Evolutionary conservation across 495 filamentous ascomycete genomes (phyloP).

Genomic region (Xylaria bambusicola): DNA sequence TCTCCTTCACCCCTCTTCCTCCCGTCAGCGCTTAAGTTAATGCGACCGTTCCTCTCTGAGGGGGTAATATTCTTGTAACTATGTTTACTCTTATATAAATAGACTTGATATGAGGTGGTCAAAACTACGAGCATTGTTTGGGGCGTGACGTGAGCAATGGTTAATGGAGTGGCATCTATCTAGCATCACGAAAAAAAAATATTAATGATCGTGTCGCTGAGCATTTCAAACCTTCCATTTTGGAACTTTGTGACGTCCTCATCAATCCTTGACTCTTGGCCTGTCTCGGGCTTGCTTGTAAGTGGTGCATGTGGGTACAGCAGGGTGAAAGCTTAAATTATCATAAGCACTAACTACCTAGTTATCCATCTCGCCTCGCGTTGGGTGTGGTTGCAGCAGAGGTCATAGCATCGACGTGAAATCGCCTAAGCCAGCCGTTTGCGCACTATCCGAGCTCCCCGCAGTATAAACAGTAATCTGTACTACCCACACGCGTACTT

Average conservation of each 20-base stretch:
- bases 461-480: conserved; percentile 18
- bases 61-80: conserved; percentile 17
- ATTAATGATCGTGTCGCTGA: conserved; percentile 1
- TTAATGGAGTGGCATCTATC: conserved; percentile 7
- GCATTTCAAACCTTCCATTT: not conserved
- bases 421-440: no score
- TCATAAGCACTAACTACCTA: no score
- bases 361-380: no score
- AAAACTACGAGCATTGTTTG: conserved; percentile 6
- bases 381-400: no score
- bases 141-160: not conserved
- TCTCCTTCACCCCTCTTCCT: conserved; percentile 15
- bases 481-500: no score
- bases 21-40: not conserved
- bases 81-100: conserved; percentile 15
- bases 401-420: no score
- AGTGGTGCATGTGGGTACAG: no score
- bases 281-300: no score
- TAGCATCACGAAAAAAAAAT: not conserved
- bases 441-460: no score
- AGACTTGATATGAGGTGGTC: conserved; percentile 17
- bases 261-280: no score
- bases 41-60: not conserved
- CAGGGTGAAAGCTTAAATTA: no score
- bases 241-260: not conserved